These are phyloP conservation scores for Mortierella sp. DNA, from an alignment of 371 early-diverging fungal genomes.

Conservation along the genomic window DNA sequence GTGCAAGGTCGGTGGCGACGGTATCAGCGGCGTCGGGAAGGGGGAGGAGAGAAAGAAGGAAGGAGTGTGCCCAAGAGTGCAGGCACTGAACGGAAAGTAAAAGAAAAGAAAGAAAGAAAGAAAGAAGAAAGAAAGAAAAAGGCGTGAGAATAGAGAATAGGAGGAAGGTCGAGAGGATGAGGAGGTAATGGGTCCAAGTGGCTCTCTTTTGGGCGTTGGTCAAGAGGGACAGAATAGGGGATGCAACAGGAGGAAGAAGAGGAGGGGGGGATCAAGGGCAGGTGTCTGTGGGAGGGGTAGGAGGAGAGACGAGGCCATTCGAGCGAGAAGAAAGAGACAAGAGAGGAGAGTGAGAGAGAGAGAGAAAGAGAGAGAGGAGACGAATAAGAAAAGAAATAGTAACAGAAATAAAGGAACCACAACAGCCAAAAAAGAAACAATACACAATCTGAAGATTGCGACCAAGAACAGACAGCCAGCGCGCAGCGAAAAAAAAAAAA, in stretches of 20 bases:
- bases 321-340: too few relatives aligned
- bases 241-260: too few relatives aligned
- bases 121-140: background rate
- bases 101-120: background rate
- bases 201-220: too few relatives aligned
- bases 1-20: background rate
- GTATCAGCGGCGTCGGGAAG: background rate
- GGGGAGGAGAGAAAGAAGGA: background rate
- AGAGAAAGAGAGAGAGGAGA: background rate
- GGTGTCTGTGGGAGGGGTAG: too few relatives aligned
- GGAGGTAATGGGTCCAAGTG: background rate
- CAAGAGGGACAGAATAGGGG: too few relatives aligned
- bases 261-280: too few relatives aligned
- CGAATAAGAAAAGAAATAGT: background rate
- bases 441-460: too few relatives aligned
- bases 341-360: background rate
- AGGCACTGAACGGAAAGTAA: background rate
- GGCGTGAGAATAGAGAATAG: slow-evolving; percentile 1
- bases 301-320: too few relatives aligned
- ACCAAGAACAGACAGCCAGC: too few relatives aligned
- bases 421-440: too few relatives aligned
- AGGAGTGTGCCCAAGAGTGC: background rate
- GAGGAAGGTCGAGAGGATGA: background rate
- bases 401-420: too few relatives aligned
- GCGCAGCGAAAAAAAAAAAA: too few relatives aligned